Base-by-base conservation (phyloP, 2,329 filamentous ascomycete genomes). In the Nannizziopsis arthrosporioides region DNA sequence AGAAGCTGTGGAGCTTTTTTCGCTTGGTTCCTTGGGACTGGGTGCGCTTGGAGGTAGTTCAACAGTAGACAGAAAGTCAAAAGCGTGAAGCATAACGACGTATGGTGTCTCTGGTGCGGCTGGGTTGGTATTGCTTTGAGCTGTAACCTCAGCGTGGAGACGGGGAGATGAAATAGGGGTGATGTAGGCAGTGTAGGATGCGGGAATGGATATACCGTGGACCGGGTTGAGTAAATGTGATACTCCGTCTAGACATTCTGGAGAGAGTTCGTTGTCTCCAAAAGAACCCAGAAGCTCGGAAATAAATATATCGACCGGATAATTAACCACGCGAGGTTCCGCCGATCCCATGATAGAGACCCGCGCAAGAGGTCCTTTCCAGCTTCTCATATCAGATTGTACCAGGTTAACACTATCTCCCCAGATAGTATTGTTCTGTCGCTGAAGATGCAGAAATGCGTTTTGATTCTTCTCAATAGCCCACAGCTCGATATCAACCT, bases 391-490 rank as follows among this genome's bases (percentile, higher is more conserved):
- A 63, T 98, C 92, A 0, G 88, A 94, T 68, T 94, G 93, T 55
- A 96, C 82, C 30, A 98, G 78, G 1, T 82, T 89, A 15, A 95
- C 90, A 46, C 76, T 76, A 17, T 81, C 80, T 49, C 73, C 75
- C 92, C 92, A 98, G n/a, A 80, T 74, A 14, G 75, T 78, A 54
- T 82, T 74, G 60, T 96, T 96, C 61, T 93, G 87, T 18, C 85
- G 77, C 53, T 94, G 80, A 2, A 98, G 77, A 55, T 95, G 81
- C 5, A 98, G 89, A 62, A 90, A 96, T 0, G 92, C 92, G 61
- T 98, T 96, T 3, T 87, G 92, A 66, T 98, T 98, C 75, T 98
- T 98, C 68, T 98, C 92, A 2, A 98, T 80, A 0, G 86, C 92
- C 81, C 88, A 96, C 40, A 93, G 76, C 56, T 89, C 81, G 44